These are phyloP conservation scores for Houttuynia cordata DNA, from an alignment of 164 flowering plant species.

Conservation along the genomic window DNA sequence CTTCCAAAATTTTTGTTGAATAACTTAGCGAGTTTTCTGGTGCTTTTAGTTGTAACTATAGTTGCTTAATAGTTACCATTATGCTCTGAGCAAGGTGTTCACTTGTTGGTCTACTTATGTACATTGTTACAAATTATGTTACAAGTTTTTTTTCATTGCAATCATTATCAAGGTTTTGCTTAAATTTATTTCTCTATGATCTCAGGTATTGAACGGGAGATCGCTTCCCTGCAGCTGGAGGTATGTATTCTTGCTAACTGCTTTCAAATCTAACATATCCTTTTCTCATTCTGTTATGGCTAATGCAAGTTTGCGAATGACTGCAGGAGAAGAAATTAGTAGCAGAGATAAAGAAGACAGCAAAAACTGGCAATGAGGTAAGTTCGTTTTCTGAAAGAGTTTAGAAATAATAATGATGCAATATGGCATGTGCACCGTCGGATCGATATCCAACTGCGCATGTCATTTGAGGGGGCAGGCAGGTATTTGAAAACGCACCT, in stretches of 20 bases:
- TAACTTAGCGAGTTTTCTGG: background rate
- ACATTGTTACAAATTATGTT: too few species aligned
- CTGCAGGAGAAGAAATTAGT: slow-evolving; percentile 75
- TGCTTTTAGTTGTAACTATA: background rate
- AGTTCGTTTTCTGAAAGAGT: slow-evolving; percentile 9
- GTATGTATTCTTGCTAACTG: slow-evolving; percentile 17
- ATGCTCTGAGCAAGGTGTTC: too few species aligned
- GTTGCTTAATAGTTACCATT: background rate
- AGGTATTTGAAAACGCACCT: too few species aligned
- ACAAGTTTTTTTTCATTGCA: too few species aligned
- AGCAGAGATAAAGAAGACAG: slow-evolving; percentile 88
- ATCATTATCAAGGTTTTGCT: background rate
- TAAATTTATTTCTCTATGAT: background rate
- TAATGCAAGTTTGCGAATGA: background rate
- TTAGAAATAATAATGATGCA: background rate
- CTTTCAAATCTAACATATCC: too few species aligned
- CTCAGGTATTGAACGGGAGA: slow-evolving; percentile 72
- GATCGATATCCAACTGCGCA: too few species aligned
- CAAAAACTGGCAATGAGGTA: slow-evolving; percentile 90
- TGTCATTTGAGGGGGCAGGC: too few species aligned
- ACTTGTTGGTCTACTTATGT: too few species aligned
- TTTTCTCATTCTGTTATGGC: slow-evolving; percentile 1
- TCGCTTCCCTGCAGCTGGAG: slow-evolving; percentile 72
- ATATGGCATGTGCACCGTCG: background rate
- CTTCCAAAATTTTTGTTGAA: background rate